Evolutionary conservation across 148 eudicot species (phyloP).

Genomic region (Talinum fruticosum): DNA sequence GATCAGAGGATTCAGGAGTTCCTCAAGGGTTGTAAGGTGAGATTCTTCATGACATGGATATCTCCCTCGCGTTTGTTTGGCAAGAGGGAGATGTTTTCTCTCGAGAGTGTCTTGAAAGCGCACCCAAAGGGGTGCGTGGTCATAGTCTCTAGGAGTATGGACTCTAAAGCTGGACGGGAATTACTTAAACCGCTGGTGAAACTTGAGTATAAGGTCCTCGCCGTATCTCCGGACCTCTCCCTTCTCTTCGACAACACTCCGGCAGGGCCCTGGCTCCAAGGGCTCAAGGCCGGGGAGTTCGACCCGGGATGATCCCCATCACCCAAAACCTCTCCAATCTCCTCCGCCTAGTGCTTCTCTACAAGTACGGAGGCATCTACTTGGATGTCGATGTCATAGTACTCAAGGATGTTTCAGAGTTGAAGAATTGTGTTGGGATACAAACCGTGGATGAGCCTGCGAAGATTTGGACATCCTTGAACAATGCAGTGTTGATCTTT

Average conservation of each 20-base stretch:
- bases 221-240: conserved; percentile 43
- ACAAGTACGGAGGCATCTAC: conserved; percentile 76
- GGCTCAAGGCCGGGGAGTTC: conserved; percentile 41
- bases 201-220: conserved; percentile 30
- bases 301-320: conserved; percentile 62
- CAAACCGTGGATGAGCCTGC: conserved; percentile 32
- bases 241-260: conserved; percentile 50
- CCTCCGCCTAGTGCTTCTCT: conserved; percentile 53
- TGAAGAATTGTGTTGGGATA: conserved; percentile 62
- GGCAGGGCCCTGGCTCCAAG: conserved; percentile 49
- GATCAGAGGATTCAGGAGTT: conserved; percentile 30
- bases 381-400: conserved; percentile 62
- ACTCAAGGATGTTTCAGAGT: conserved; percentile 39
- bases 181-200: conserved; percentile 39
- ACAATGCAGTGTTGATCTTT: conserved; percentile 67
- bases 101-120: conserved; percentile 55
- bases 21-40: conserved; percentile 31
- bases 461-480: conserved; percentile 52
- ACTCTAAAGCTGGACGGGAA: conserved; percentile 39
- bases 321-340: conserved; percentile 72
- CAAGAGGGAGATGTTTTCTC: conserved; percentile 39
- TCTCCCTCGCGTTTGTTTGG: conserved; percentile 40
- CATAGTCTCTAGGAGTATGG: conserved; percentile 56
- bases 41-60: conserved; percentile 69
- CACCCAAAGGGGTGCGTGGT: conserved; percentile 57